Evolutionary conservation across 2,329 filamentous ascomycete genomes (phyloP).

Genomic region (Xylariaceae sp.): DNA sequence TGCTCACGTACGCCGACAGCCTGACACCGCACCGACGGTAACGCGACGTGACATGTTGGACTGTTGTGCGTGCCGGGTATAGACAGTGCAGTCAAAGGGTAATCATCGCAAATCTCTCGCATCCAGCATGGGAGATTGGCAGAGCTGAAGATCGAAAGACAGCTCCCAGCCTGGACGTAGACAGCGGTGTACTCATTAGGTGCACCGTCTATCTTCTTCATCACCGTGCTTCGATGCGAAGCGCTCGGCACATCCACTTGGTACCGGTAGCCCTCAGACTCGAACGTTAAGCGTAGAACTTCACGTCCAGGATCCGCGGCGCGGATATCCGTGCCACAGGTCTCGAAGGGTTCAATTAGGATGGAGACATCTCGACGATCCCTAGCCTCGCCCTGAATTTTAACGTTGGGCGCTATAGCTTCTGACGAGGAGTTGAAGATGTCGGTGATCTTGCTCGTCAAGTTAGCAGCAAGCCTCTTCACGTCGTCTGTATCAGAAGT

Average conservation of each 20-base stretch:
- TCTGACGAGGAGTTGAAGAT: conserved; percentile 52
- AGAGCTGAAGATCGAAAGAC: conserved; percentile 73
- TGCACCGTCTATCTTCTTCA: conserved; percentile 61
- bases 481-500: conserved; percentile 50
- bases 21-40: conserved; percentile 94
- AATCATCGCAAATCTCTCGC: conserved; percentile 73
- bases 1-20: conserved; percentile 78
- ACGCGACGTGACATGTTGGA: conserved; percentile 80
- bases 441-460: conserved; percentile 51
- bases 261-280: conserved; percentile 69
- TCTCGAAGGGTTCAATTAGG: conserved; percentile 71
- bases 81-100: conserved; percentile 78
- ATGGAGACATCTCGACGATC: conserved; percentile 68
- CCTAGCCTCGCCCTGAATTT: conserved; percentile 65
- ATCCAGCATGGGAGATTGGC: conserved; percentile 80
- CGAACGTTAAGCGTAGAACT: conserved; percentile 76
- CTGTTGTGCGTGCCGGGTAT: conserved; percentile 97
- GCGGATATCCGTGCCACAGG: conserved; percentile 67
- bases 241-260: conserved; percentile 75
- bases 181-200: conserved; percentile 67
- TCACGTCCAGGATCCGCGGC: conserved; percentile 66
- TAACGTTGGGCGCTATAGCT: conserved; percentile 37
- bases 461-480: conserved; percentile 47
- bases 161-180: conserved; percentile 63
- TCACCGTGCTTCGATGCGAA: conserved; percentile 63